Base-by-base conservation (phyloP, 345 rosid genomes). In the Erysimum cheiranthoides region DNA sequence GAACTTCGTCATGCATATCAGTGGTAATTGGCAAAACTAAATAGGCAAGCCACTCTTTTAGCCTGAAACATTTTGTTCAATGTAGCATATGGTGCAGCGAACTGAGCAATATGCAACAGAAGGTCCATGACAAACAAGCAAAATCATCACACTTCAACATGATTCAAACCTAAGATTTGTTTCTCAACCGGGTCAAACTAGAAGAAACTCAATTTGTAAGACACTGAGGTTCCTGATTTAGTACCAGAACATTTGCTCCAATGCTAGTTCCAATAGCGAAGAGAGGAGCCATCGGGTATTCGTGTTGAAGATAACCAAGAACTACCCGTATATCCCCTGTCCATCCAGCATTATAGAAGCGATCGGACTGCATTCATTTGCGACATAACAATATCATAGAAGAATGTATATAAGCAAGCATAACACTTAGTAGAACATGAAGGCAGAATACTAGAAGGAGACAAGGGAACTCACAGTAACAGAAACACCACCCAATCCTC, bases 271-370 rank as follows among this genome's bases (percentile, higher is more conserved):
- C 96, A 78, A 93, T 71, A 7, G 84, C 91, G 81, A 89, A 91
- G 57, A 93, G 79, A 73, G 98, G 92, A 86, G 97, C 96, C 81
- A 66, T 83, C n/a, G 94, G 90, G 70, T 87, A 87, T 16, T 86
- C 73, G 1, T 67, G 54, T 46, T 90, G 94, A 68, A 93, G 91
- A 82, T 84, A 78, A 58, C 66, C 74, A 65, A 88, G 54, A 65
- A 91, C 88, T 12, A 54, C 83, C 16, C 96, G 71, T 8, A 82
- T 11, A 80, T 93, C 98, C 80, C 87, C 96, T 12, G 98, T 93
- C 88, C 91, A 90, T 50, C 97, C 98, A 74, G 97, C 97, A 83
- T 91, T 90, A 76, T 91, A 93, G 71, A 93, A 90, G 81, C 90
- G 84, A 84, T 91, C 98, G 2, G 98, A 89, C 98, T 93, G 90